Base-by-base conservation (phyloP, 176 grass and related monocot genomes). In the Bolboschoenus planiculmis region DNA sequence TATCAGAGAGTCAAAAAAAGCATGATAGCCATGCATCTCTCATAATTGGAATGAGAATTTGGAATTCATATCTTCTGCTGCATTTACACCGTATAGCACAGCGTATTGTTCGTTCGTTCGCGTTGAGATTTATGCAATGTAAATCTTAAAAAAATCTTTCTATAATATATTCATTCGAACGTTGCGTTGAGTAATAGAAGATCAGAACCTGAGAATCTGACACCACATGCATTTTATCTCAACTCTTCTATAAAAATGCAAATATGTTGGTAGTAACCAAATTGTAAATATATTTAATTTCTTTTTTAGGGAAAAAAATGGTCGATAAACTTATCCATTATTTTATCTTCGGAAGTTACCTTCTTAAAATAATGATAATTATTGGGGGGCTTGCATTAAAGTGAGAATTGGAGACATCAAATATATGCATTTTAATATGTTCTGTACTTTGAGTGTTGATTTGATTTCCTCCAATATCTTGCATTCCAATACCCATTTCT, bases 401-500 rank as follows among this genome's bases (percentile, higher is more conserved):
- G 33, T 67, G 31, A 67, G 63, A 67, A 67, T 67, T 67, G 33
- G 63, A 67, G 63, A 37, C 1, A 67, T n/a, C 33, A 67, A 67
- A 67, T 67, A 67, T 6, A 67, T 67, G 63, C 63, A 37, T 21
- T 20, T 27, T n/a, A n/a, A n/a, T n/a, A 26, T 2, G 1, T 66
- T 35, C 27, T n/a, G 16, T n/a, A n/a, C n/a, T n/a, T n/a, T n/a
- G n/a, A 20, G 63, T 18, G 63, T 36, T 37, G 9, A 67, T 67
- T 67, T 67, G 33, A 68, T 68, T 68, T 68, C 34, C 64, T 68
- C 34, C 64, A 68, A 68, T 68, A 68, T 68, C 64, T 68, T 68
- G 39, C 35, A 33, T 68, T 37, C 34, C 64, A 68, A 36, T 68
- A 0, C 16, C 64, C 39, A 33, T 39, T 67, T 37, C 7, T 33